phyloP scores from a whole-genome alignment of 495 filamentous ascomycete species.

The Viridothelium virens region DNA sequence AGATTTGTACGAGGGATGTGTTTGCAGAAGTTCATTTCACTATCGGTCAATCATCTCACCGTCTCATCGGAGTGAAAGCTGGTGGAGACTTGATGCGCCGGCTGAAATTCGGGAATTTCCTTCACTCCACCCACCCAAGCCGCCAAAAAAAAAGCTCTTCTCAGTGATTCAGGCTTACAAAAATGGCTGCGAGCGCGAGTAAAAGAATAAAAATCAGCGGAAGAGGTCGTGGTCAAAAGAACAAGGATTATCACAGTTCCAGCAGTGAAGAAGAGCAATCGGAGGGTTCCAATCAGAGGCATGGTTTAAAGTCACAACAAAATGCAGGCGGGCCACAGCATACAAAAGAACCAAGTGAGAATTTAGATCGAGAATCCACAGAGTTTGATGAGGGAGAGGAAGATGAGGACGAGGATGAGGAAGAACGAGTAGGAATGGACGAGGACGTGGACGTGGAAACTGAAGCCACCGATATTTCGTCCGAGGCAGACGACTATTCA shows the following conservation, averaged over 20 bases:
- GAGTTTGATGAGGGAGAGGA: conserved; percentile 37
- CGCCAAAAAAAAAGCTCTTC: conserved; percentile 12
- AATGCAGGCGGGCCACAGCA: too few species aligned
- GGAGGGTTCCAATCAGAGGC: too few species aligned
- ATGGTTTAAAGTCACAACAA: too few species aligned
- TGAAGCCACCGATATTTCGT: conserved; percentile 19
- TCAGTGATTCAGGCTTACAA: conserved; percentile 20
- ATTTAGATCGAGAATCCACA: conserved; percentile 22
- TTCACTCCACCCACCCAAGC: neutral
- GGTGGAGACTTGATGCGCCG: too few species aligned
- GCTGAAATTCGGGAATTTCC: too few species aligned
- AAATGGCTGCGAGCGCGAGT: neutral
- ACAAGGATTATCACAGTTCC: conserved; percentile 63
- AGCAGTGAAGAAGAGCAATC: conserved; percentile 48
- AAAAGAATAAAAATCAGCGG: conserved; percentile 31
- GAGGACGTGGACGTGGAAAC: conserved; percentile 26
- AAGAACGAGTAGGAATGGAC: conserved; percentile 36
- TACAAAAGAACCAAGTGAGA: too few species aligned
- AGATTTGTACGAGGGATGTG: too few species aligned
- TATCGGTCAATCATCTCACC: too few species aligned
- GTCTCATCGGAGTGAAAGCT: too few species aligned
- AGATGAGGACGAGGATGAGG: conserved; percentile 21
- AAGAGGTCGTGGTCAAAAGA: conserved; percentile 48
- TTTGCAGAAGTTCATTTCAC: too few species aligned
- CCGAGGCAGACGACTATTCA: conserved; percentile 11